phyloP scores from a whole-genome alignment of 2,329 filamentous ascomycete species.

The Pyrenophora seminiperda region DNA sequence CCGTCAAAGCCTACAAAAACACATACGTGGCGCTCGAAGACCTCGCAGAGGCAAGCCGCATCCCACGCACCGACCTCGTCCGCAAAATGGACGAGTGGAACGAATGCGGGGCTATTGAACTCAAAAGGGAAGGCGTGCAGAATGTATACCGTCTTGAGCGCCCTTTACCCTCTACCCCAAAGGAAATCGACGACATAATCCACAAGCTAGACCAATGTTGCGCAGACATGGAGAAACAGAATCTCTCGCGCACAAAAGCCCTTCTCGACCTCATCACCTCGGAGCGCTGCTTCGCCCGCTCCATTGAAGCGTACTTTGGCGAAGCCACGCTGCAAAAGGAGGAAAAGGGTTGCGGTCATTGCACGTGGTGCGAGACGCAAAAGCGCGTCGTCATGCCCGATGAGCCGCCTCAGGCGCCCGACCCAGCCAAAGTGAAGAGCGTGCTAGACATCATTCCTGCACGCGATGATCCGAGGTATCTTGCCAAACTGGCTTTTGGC shows the following conservation, averaged over 20 bases:
- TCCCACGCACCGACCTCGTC: slow-evolving; percentile 57
- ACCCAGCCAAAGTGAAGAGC: slow-evolving; percentile 49
- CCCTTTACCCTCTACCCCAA: slow-evolving; percentile 51
- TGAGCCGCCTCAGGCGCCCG: slow-evolving; percentile 48
- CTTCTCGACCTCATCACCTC: slow-evolving; percentile 62
- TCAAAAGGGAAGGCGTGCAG: slow-evolving; percentile 59
- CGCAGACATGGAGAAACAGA: slow-evolving; percentile 59
- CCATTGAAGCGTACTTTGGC: slow-evolving; percentile 63
- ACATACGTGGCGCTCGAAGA: slow-evolving; percentile 58
- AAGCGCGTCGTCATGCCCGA: slow-evolving; percentile 45
- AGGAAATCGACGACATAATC: slow-evolving; percentile 54
- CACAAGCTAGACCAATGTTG: slow-evolving; percentile 58
- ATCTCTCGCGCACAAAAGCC: slow-evolving; percentile 57
- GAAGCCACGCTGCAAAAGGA: slow-evolving; percentile 53
- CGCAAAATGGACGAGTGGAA: slow-evolving; percentile 61
- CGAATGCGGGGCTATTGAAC: slow-evolving; percentile 55
- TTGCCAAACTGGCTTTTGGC: slow-evolving; percentile 66
- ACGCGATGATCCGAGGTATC: slow-evolving; percentile 63
- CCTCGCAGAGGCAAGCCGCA: slow-evolving; percentile 36
- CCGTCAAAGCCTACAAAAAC: slow-evolving; percentile 52
- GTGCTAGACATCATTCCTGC: slow-evolving; percentile 55
- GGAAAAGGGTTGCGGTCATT: slow-evolving; percentile 60
- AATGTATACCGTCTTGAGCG: slow-evolving; percentile 60
- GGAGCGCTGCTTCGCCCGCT: slow-evolving; percentile 57
- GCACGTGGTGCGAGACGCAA: slow-evolving; percentile 55